Base-by-base conservation (phyloP, 2,329 filamentous ascomycete genomes). In the Cladorrhinum sp. region DNA sequence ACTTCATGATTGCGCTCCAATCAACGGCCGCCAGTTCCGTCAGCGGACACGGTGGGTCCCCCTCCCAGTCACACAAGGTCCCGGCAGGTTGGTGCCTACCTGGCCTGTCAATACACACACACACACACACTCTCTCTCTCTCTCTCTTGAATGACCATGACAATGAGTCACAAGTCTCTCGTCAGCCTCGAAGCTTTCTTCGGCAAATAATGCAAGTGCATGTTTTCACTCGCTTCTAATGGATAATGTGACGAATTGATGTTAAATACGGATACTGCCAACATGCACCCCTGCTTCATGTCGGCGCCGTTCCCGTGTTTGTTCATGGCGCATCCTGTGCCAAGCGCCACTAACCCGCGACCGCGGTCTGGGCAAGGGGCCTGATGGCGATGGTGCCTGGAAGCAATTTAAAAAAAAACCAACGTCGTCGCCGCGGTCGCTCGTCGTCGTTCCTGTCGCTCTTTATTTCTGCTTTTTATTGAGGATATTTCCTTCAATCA, bases 391-490 rank as follows among this genome's bases (percentile, higher is more conserved):
- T 23, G 29, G 45, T 51, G 58, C 29, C 58, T 58, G 23, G 50
- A 53, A 57, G 57, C 59, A 65, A 65, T 65, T 49, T 63, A 60
- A 65, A 63, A 60, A 60, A 50, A 22, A 55, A 48, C n/a, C 55
- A 48, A 36, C 53, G 52, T 56, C 29, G 57, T 50, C 50, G 25
- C 57, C 38, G 24, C 29, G 27, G 24, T 49, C 27, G 36, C 22
- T 23, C 27, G 32, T 51, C 25, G 6, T 45, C 18, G 23, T 51
- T 52, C 27, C 48, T 25, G 50, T 52, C 51, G 36, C 56, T 61
- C 49, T 9, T 32, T 49, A 36, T 23, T 20, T 20, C 48, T 41
- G 29, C 56, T 58, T 51, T 49, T 57, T 36, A 24, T 54, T 54
- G 23, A 50, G 51, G 27, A 23, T 38, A 16, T 36, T 29, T n/a